Base-by-base conservation (phyloP, 805 yeast genomes). In the Phaffomyces opuntiae region DNA sequence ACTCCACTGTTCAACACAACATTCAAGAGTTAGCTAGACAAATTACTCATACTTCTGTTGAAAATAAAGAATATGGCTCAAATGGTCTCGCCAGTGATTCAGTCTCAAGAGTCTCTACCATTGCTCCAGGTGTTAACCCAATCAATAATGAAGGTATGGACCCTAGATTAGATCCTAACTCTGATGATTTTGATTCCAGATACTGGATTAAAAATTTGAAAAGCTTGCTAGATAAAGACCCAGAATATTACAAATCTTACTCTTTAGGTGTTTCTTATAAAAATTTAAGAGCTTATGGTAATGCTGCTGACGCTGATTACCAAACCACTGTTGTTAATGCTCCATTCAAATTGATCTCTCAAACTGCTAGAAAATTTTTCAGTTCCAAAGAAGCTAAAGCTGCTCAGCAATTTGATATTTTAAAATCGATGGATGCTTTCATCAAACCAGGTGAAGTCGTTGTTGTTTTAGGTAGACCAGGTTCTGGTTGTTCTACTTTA, bases 401-500 rank as follows among this genome's bases (percentile, higher is more conserved):
- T 49, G 56, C 44, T 44, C 61, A 49, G 45, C 59, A 53, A 42
- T 75, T 62, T 53, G 73, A 62, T 52, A 75, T 68, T 52, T 68
- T 72, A 61, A 80, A 80, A 58, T 73, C 83, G 29, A 80, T 80
- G 84, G 85, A 81, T 55, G 88, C 81, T 16, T 44, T 74, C 5
- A 67, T 80, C 45, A 66, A 66, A 43, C 80, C 86, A 4, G 87
- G 88, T 41, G 81, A 80, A 49, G 66, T 83, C 40, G 74, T 83
- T 8, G 83, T 83, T 42, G 88, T 82, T 14, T 64, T 82, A 47
- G 89, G 89, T 43, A 73, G 85, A 63, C 88, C 88, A 1, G 88
- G 88, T 56, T 78, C 87, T n/a, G 88, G 89, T 52, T 82, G 88
- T 61, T 74, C 87, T 3, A 81, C 88, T 0, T 65, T 81, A 42